Base-by-base conservation (phyloP, 805 yeast genomes). In the Wickerhamiella kurtzmanii region DNA sequence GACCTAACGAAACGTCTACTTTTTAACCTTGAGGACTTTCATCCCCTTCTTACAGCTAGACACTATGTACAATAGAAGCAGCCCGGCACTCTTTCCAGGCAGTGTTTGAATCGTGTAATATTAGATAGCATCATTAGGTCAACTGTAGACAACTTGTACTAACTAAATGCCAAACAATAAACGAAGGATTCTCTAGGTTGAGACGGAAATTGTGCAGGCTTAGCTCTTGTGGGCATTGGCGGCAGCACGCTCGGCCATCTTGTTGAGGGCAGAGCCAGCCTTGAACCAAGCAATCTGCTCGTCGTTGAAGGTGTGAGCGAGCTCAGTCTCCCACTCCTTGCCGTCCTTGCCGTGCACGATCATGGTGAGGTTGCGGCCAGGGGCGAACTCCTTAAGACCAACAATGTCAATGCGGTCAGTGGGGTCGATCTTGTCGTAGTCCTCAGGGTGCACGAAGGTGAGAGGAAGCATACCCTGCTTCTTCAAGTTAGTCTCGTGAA, bases 211-310 rank as follows among this genome's bases (percentile, higher is more conserved):
- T n/a, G n/a, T n/a, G n/a, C n/a, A 35, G 19, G 16, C 40, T 48
- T 43, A 47, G 20, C 50, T 51, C 41, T 50, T 48, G 37, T 47
- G 48, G 35, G 44, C 44, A 51, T 46, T 47, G 45, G 43, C 37
- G 19, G 48, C 45, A 41, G 52, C 58, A 44, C 49, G 45, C 56
- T 70, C 63, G 53, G 87, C 82, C 87, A 87, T 85, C 77, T 82
- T 85, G 85, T 92, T 92, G 74, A 92, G 81, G 68, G 98, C 98
- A 60, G 96, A 87, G 75, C 98, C 98, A 63, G 82, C 79, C 78
- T 85, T 89, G 83, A 89, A 89, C 97, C 97, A 89, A 68, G 85
- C 96, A 66, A 89, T 83, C 77, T 89, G 98, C 76, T 92, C 96
- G 54, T 67, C 53, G 77, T 92, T 92, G 78, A 84, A 92, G 56